Conservation (phyloP, 140 eudicot genomes). For the Stevia rebaudiana region DNA sequence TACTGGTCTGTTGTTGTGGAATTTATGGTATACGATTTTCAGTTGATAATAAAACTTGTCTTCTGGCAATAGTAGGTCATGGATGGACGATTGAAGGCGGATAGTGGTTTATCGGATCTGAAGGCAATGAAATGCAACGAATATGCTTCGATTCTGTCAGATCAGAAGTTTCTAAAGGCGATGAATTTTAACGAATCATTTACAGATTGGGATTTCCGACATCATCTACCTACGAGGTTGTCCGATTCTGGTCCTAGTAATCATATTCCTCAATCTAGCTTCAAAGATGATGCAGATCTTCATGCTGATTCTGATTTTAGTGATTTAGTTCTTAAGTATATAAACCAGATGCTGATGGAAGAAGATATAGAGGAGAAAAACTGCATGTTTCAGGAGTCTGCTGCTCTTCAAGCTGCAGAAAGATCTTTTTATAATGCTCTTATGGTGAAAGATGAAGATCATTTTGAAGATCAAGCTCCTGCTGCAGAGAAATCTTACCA, state of each 20-base stretch:
- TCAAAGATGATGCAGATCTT: slow-evolving; percentile 30
- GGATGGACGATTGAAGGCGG: slow-evolving; percentile 38
- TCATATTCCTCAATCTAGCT: slow-evolving; percentile 16
- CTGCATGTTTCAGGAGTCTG: slow-evolving; percentile 68
- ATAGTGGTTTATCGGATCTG: slow-evolving; percentile 17
- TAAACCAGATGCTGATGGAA: slow-evolving; percentile 87
- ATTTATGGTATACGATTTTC: not conserved
- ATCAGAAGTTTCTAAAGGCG: slow-evolving; percentile 28
- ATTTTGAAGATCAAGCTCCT: slow-evolving; percentile 14
- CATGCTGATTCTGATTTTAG: slow-evolving; percentile 75
- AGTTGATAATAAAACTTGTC: not conserved
- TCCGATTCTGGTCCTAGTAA: slow-evolving; percentile 22
- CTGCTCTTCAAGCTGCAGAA: slow-evolving; percentile 82
- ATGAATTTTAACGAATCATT: slow-evolving; percentile 21
- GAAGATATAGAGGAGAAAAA: slow-evolving; percentile 71
- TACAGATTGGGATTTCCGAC: slow-evolving; percentile 7
- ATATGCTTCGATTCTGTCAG: slow-evolving; percentile 23
- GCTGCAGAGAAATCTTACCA: slow-evolving; percentile 73
- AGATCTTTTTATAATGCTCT: slow-evolving; percentile 65
- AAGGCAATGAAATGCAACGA: slow-evolving; percentile 28
- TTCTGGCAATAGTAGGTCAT: slow-evolving; percentile 26
- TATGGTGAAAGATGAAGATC: slow-evolving; percentile 30
- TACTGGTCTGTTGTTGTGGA: not conserved
- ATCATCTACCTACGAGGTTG: not conserved
- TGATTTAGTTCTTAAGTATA: slow-evolving; percentile 63